Evolutionary conservation across 441 rosid species (phyloP).

Genomic region (Gossypium schwendimanii): DNA sequence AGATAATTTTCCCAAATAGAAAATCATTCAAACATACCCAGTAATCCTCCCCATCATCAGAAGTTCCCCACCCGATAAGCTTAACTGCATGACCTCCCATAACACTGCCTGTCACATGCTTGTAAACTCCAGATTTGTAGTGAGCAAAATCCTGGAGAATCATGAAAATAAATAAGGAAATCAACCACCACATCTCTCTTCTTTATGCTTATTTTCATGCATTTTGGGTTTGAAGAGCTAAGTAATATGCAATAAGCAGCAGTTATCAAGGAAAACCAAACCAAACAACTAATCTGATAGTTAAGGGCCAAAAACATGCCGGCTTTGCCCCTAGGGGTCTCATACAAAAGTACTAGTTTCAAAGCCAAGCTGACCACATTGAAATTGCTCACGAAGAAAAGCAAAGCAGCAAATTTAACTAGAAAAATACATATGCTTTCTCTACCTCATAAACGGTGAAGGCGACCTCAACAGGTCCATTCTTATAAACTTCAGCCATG

Average conservation of each 20-base stretch:
- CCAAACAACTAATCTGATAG: neutral
- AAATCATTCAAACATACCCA: constrained; percentile 47
- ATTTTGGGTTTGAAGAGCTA: neutral
- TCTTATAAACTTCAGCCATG: constrained; percentile 73
- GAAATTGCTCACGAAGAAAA: neutral
- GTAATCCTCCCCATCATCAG: constrained; percentile 77
- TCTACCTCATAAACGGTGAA: constrained; percentile 85
- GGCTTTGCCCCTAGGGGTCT: neutral
- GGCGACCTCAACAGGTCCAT: constrained; percentile 89
- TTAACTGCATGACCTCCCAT: constrained; percentile 94
- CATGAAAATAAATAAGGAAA: neutral
- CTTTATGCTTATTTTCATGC: neutral
- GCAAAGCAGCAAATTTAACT: neutral
- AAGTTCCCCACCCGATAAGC: constrained; percentile 92
- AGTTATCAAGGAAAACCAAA: neutral
- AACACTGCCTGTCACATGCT: constrained; percentile 52
- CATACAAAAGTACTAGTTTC: neutral
- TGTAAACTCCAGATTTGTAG: constrained; percentile 85
- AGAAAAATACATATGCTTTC: constrained; percentile 1
- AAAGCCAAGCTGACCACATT: neutral
- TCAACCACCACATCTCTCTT: neutral
- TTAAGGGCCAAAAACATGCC: neutral
- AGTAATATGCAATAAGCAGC: neutral
- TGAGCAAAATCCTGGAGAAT: constrained; percentile 82
- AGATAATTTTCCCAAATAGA: neutral